Evolutionary conservation across 2,329 filamentous ascomycete species (phyloP).

Genomic region (Pestalotiopsis sp.): DNA sequence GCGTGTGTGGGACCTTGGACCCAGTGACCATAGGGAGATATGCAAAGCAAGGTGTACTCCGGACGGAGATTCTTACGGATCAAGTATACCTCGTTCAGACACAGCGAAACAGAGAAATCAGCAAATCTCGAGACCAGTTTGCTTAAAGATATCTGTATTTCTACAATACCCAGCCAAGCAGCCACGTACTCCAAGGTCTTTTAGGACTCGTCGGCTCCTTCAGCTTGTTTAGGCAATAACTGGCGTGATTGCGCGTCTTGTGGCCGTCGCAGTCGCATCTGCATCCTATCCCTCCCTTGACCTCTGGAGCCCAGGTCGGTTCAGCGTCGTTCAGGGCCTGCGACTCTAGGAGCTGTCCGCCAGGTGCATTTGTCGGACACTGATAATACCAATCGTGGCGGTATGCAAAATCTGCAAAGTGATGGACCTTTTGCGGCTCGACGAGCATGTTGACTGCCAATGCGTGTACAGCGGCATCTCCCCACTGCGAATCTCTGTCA

Average conservation of each 20-base stretch:
- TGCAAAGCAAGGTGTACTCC: no score
- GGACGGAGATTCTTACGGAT: no score
- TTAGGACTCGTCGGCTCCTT: slow-evolving; percentile 9
- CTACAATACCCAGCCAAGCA: slow-evolving; percentile 2
- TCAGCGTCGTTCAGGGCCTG: slow-evolving; percentile 27
- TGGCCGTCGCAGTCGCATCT: slow-evolving; percentile 9
- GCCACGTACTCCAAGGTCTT: slow-evolving; percentile 7
- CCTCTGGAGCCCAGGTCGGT: background rate
- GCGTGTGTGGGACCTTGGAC: no score
- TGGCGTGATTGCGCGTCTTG: background rate
- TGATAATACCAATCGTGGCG: slow-evolving; percentile 36
- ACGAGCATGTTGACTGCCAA: slow-evolving; percentile 44
- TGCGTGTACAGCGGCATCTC: slow-evolving; percentile 46
- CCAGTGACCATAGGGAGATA: no score
- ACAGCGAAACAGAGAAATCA: no score
- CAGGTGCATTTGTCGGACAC: slow-evolving; percentile 38
- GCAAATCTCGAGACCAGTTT: background rate
- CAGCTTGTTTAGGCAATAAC: slow-evolving; percentile 8
- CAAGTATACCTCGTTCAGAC: no score
- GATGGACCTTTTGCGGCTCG: slow-evolving; percentile 41
- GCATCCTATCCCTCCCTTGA: slow-evolving; percentile 8
- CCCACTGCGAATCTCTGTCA: slow-evolving; percentile 34
- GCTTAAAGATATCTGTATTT: background rate
- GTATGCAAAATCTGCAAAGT: slow-evolving; percentile 47
- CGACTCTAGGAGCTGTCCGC: slow-evolving; percentile 36